Evolutionary conservation across 2,329 filamentous ascomycete genomes (phyloP), one percentile per base, ranked within the genome.

Genomic region (Talaromyces atroroseus): DNA sequence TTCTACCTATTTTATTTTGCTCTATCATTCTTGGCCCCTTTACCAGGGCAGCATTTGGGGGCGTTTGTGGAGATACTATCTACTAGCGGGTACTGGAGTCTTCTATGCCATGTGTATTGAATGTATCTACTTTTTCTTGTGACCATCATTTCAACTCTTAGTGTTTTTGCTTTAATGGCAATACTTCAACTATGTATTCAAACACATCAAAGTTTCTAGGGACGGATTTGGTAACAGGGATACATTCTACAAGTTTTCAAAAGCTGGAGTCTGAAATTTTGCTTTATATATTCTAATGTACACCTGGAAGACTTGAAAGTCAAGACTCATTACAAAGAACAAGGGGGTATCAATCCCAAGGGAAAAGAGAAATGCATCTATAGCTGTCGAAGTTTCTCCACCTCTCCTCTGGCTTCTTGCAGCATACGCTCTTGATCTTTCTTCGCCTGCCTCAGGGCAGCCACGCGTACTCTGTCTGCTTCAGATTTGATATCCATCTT

Each of bases 371-470:
- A n/a, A 20, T 24, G 18, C 59, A 63, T 49, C 49, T 64, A 70
- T 54, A 71, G 62, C 60, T 68, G 62, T 61, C 67, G 70, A 63
- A 75, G 61, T 63, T 69, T 74, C 60, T 75, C 74, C 23, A 74
- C 69, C 59, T 76, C 74, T 58, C 73, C 74, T 58, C 71, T 69
- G 23, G 76, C 75, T 58, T 72, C 73, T 60, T 71, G 67, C 61
- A 78, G 61, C 65, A 77, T 72, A 36, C 68, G 68, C 64, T 76
- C 72, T 63, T 77, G 71, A 57, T 76, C 75, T 65, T 73, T 72
- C 65, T 74, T 74, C 34, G 68, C 69, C 62, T 77, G 74, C 11
- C 74, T 68, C 54, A 73, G 73, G 44, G 54, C 65, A 18, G 64
- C 64, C 49, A 76, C 69, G 21, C 71, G 66, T 59, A 66, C 58